These are phyloP conservation scores for Fusarium buxicola DNA, from an alignment of 2,329 filamentous ascomycete genomes.

Conservation along the genomic window DNA sequence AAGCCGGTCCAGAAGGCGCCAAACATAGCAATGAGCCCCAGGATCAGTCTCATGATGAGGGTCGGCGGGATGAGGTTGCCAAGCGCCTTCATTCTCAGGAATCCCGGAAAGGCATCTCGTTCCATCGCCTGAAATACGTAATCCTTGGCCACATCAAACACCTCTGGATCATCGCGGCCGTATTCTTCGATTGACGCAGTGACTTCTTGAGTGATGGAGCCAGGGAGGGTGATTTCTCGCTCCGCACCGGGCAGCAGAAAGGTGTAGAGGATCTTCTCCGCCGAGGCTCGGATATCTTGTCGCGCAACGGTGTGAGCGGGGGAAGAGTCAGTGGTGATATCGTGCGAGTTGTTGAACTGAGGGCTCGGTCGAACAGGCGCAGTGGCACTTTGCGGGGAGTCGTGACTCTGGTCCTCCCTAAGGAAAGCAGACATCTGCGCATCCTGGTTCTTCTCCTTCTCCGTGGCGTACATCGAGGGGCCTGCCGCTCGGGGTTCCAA, in stretches of 20 bases:
- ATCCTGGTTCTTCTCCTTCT: slow-evolving; percentile 83
- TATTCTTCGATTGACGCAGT: slow-evolving; percentile 90
- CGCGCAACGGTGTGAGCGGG: slow-evolving; percentile 86
- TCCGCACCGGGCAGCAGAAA: slow-evolving; percentile 95
- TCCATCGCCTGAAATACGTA: slow-evolving; percentile 99
- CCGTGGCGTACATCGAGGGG: slow-evolving; percentile 71
- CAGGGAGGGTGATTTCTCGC: slow-evolving; percentile 92
- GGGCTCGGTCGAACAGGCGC: slow-evolving; percentile 61
- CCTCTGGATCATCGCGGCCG: slow-evolving; percentile 93
- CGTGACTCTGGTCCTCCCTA: slow-evolving; percentile 71
- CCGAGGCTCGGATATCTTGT: slow-evolving; percentile 90
- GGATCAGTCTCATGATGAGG: slow-evolving; percentile 84
- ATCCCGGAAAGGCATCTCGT: slow-evolving; percentile 97
- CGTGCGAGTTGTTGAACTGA: slow-evolving; percentile 70
- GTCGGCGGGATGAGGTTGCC: slow-evolving; percentile 95
- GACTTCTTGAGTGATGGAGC: slow-evolving; percentile 86
- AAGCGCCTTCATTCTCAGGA: slow-evolving; percentile 92
- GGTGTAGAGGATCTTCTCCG: slow-evolving; percentile 99
- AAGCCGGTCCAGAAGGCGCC: slow-evolving; percentile 95
- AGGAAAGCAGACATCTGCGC: slow-evolving; percentile 93
- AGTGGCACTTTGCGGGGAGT: slow-evolving; percentile 66
- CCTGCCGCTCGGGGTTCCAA: slow-evolving; percentile 69
- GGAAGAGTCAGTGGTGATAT: slow-evolving; percentile 80
- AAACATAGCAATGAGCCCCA: slow-evolving; percentile 86
- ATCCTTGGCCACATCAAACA: slow-evolving; percentile 97